Evolutionary conservation across 352 stramenopile genomes (phyloP).

Genomic region (Globisporangium emineosum): DNA sequence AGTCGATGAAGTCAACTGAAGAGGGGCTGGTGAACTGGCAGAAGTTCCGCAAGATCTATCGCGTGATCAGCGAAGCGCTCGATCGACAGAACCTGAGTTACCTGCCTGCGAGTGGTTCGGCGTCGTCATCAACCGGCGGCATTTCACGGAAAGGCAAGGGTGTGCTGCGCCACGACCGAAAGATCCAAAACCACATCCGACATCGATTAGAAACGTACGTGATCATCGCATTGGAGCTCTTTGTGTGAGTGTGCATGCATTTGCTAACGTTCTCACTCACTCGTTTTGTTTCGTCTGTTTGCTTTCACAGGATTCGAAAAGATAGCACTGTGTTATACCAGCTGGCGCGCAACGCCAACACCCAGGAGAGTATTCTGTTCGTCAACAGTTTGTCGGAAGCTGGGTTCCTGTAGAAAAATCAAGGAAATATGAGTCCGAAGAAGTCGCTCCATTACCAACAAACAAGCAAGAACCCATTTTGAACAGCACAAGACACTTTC

Average conservation of each 20-base stretch:
- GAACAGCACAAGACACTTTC: neutral
- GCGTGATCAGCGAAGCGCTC: conserved; percentile 73
- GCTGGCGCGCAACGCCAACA: conserved; percentile 82
- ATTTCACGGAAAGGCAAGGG: conserved; percentile 76
- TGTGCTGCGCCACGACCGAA: conserved; percentile 68
- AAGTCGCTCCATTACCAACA: neutral
- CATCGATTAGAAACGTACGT: conserved; percentile 86
- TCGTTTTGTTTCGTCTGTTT: conserved; percentile 14
- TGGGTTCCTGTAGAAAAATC: conserved; percentile 59
- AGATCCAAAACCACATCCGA: conserved; percentile 66
- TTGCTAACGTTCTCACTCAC: neutral
- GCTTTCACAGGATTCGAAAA: conserved; percentile 69
- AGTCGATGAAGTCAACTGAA: conserved; percentile 82
- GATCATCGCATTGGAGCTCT: neutral
- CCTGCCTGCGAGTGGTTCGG: conserved; percentile 39
- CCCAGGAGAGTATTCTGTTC: conserved; percentile 86
- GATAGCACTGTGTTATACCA: conserved; percentile 83
- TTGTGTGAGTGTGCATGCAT: neutral
- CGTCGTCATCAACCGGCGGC: conserved; percentile 24
- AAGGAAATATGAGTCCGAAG: neutral
- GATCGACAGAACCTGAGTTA: conserved; percentile 81
- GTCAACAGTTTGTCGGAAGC: conserved; percentile 88
- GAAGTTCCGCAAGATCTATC: conserved; percentile 84
- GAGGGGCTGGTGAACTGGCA: conserved; percentile 84
- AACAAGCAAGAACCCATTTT: neutral